Conservation (phyloP, 352 stramenopile species). For the Pythium dissotocum region DNA sequence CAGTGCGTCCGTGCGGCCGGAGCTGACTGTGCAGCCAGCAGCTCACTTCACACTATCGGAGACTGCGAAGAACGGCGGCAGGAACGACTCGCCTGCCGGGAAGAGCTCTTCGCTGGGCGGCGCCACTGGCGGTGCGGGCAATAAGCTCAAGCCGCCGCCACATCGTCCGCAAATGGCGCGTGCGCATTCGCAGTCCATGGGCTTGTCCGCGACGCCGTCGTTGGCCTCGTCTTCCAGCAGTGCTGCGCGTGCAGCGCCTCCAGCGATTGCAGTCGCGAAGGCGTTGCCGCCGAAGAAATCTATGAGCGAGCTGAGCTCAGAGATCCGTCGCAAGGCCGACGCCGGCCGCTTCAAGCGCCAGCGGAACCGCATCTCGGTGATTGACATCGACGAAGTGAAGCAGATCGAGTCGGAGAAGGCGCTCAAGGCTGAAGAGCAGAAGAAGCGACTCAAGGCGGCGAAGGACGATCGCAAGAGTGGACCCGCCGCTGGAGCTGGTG, state of each 20-base stretch:
- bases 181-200: neutral
- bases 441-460: slow-evolving; percentile 65
- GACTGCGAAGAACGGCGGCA: slow-evolving; percentile 28
- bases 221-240: slow-evolving; percentile 4
- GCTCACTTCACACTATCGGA: slow-evolving; percentile 68
- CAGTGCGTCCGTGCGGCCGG: slow-evolving; percentile 53
- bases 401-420: slow-evolving; percentile 87
- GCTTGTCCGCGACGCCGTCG: slow-evolving; percentile 20
- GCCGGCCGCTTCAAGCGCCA: slow-evolving; percentile 82
- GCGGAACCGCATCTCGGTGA: slow-evolving; percentile 85
- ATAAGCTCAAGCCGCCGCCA: neutral
- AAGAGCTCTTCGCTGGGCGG: slow-evolving; percentile 2
- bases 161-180: neutral
- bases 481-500: slow-evolving; percentile 36
- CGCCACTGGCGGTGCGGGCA: neutral
- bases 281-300: slow-evolving; percentile 65
- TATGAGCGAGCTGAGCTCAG: slow-evolving; percentile 65
- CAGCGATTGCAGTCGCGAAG: slow-evolving; percentile 26
- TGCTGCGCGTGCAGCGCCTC: slow-evolving; percentile 8
- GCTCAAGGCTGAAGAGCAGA: slow-evolving; percentile 73
- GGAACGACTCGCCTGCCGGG: slow-evolving; percentile 1
- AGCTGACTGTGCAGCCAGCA: slow-evolving; percentile 39
- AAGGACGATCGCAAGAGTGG: slow-evolving; percentile 27
- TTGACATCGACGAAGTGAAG: slow-evolving; percentile 87
- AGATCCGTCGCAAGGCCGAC: slow-evolving; percentile 84